phyloP scores from a whole-genome alignment of 2,329 filamentous ascomycete genomes.

The Xylaria sp. region DNA sequence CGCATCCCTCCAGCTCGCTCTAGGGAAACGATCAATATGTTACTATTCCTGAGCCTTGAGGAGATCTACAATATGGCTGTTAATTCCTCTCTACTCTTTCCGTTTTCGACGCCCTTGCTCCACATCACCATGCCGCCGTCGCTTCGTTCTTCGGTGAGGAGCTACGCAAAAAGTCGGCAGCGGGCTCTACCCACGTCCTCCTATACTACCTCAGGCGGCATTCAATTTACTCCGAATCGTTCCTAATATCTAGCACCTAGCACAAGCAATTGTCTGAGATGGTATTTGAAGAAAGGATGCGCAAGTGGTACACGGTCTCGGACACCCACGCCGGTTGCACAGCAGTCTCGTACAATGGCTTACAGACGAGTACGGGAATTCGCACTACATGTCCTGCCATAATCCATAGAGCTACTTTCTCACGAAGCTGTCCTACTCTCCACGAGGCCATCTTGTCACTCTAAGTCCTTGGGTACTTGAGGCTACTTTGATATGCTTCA shows the following conservation, averaged over 20 bases:
- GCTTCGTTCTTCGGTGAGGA: background rate
- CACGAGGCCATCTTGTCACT: background rate
- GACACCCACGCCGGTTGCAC: constrained; percentile 5
- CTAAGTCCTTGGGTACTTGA: constrained; percentile 4
- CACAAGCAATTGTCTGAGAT: too few species aligned
- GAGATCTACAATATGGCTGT: too few species aligned
- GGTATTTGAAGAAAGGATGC: background rate
- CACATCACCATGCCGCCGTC: background rate
- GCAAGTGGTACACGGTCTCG: background rate
- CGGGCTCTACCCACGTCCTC: background rate
- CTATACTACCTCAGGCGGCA: background rate
- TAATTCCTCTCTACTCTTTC: background rate
- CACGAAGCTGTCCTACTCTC: background rate
- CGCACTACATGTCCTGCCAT: background rate
- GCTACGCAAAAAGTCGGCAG: background rate
- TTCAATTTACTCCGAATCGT: background rate
- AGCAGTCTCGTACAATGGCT: background rate
- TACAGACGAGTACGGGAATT: background rate
- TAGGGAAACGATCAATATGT: too few species aligned
- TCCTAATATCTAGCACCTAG: background rate
- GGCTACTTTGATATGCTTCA: constrained; percentile 11
- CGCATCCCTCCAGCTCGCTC: too few species aligned
- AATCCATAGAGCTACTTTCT: background rate
- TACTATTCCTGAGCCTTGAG: too few species aligned
- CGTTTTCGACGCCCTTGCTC: background rate